These are phyloP conservation scores for Elaeis oleifera DNA, from an alignment of 202 grass and related monocot genomes.

Conservation along the genomic window DNA sequence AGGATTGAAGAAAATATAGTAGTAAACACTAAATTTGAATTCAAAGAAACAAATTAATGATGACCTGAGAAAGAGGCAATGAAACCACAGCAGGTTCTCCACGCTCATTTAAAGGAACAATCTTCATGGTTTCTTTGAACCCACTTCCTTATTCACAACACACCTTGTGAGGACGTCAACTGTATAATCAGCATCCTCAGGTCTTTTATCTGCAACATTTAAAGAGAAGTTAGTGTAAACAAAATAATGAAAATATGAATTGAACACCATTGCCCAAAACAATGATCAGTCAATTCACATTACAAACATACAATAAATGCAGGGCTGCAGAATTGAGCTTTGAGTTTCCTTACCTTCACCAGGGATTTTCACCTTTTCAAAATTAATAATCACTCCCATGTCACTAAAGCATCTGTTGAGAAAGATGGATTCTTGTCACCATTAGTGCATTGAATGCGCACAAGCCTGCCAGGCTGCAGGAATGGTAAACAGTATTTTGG, in stretches of 20 bases:
- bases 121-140: conserved; percentile 47
- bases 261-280: neutral
- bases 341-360: conserved; percentile 50
- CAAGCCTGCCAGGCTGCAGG: conserved; percentile 89
- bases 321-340: neutral
- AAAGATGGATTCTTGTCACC: conserved; percentile 38
- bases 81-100: conserved; percentile 87
- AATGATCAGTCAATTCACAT: too few species aligned
- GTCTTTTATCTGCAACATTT: conserved; percentile 45
- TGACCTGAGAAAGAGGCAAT: conserved; percentile 72
- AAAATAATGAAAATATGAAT: neutral
- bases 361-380: conserved; percentile 62
- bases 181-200: conserved; percentile 74
- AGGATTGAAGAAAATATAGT: too few species aligned
- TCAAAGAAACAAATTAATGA: conserved; percentile 18
- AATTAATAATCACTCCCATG: conserved; percentile 84
- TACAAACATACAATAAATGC: neutral
- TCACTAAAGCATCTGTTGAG: conserved; percentile 41
- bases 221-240: conserved; percentile 5
- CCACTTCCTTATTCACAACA: conserved; percentile 64
- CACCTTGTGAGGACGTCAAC: conserved; percentile 84
- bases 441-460: conserved; percentile 34
- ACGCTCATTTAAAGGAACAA: conserved; percentile 51
- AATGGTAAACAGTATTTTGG: conserved; percentile 87
- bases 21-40: neutral